These are phyloP conservation scores for Colletotrichum sp. DNA, from an alignment of 2,329 filamentous ascomycete species.

Conservation along the genomic window DNA sequence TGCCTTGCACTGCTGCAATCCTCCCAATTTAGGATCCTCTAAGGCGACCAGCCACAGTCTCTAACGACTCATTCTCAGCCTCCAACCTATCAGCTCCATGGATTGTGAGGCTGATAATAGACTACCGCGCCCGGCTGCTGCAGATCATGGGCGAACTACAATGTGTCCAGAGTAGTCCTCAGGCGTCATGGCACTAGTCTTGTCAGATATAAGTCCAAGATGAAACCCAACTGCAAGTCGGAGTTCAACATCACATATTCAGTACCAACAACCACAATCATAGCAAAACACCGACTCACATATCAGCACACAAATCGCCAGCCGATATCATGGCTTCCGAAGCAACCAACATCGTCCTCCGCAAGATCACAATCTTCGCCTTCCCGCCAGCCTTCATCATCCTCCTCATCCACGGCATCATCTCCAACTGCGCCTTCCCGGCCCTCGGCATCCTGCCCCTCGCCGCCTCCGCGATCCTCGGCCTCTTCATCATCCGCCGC, in stretches of 20 bases:
- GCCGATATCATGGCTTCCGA: not conserved
- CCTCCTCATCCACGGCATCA: constrained; percentile 11
- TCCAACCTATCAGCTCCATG: not conserved
- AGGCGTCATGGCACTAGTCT: not conserved
- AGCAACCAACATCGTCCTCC: not conserved
- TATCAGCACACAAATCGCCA: not conserved
- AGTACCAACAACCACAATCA: not conserved
- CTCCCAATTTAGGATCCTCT: not conserved
- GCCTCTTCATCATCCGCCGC: constrained; percentile 16
- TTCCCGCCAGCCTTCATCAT: constrained; percentile 15
- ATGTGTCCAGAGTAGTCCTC: not conserved
- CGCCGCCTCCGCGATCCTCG: constrained; percentile 18
- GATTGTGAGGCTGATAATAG: not conserved
- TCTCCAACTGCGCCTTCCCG: constrained; percentile 12
- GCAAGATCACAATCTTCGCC: constrained; percentile 27
- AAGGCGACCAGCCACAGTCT: not conserved
- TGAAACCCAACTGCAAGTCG: not conserved
- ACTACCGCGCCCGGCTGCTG: not conserved
- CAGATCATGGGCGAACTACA: not conserved
- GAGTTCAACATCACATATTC: not conserved
- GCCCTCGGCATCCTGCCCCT: constrained; percentile 23
- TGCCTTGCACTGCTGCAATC: not conserved
- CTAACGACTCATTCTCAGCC: not conserved
- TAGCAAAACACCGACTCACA: not conserved
- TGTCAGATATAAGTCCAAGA: not conserved